These are phyloP conservation scores for Podila clonocystis DNA, from an alignment of 192 early-diverging fungal genomes.

Conservation along the genomic window DNA sequence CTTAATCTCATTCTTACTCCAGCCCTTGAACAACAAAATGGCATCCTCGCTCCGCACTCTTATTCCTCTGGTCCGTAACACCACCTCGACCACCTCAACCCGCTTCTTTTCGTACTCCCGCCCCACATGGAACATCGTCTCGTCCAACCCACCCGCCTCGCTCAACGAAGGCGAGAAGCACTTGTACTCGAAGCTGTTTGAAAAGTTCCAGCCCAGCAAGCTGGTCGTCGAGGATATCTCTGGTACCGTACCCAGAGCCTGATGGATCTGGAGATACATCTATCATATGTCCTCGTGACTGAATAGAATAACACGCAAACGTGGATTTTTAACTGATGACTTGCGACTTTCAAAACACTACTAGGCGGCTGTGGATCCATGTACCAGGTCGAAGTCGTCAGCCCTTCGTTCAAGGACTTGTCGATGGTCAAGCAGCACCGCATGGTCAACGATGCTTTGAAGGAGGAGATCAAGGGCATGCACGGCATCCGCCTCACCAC, in stretches of 20 bases:
- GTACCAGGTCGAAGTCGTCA: slow-evolving; percentile 93
- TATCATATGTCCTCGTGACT: neutral
- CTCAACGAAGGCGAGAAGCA: slow-evolving; percentile 73
- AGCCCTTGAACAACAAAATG: neutral
- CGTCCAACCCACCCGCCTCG: slow-evolving; percentile 31
- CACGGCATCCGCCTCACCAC: slow-evolving; percentile 81
- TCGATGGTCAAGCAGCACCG: slow-evolving; percentile 90
- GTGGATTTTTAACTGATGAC: no score
- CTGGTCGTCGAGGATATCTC: slow-evolving; percentile 86
- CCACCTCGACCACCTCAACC: no score
- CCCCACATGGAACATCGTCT: slow-evolving; percentile 32
- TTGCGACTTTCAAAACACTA: neutral
- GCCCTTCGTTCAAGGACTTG: slow-evolving; percentile 78
- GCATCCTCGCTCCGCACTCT: neutral
- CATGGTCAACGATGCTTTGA: slow-evolving; percentile 86
- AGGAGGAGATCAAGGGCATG: slow-evolving; percentile 93
- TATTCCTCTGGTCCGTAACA: neutral
- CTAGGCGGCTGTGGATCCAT: slow-evolving; percentile 96
- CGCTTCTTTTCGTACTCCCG: slow-evolving; percentile 23
- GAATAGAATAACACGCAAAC: neutral
- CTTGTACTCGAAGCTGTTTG: slow-evolving; percentile 79
- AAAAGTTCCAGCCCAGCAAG: slow-evolving; percentile 72
- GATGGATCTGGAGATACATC: neutral
- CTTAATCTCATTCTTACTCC: neutral
- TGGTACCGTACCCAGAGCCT: slow-evolving; percentile 52